phyloP scores from a whole-genome alignment of 2,329 filamentous ascomycete species.

The Daldinia eschscholtzii region DNA sequence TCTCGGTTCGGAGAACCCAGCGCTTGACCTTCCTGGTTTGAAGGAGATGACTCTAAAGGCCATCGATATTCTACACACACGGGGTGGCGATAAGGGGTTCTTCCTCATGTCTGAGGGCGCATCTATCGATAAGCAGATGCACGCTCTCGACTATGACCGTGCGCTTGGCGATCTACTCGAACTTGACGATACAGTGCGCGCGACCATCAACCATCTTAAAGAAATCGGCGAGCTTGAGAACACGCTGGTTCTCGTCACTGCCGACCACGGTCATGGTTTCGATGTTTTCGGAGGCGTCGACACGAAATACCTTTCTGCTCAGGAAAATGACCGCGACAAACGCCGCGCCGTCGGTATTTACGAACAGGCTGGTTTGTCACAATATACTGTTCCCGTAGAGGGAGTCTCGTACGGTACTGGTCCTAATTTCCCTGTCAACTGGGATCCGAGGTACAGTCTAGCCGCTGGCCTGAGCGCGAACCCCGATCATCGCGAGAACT shows the following conservation, averaged over 20 bases:
- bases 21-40: constrained; percentile 82
- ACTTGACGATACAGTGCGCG: constrained; percentile 84
- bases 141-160: constrained; percentile 85
- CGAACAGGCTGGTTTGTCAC: constrained; percentile 77
- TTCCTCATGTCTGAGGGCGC: constrained; percentile 91
- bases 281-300: constrained; percentile 87
- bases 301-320: constrained; percentile 78
- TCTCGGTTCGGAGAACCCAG: constrained; percentile 71
- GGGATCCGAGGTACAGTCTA: constrained; percentile 86
- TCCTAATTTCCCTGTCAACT: constrained; percentile 83
- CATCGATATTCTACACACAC: constrained; percentile 79
- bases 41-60: constrained; percentile 94
- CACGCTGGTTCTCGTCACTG: constrained; percentile 83
- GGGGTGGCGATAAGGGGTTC: constrained; percentile 78
- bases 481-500: constrained; percentile 83
- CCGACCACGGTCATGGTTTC: constrained; percentile 92
- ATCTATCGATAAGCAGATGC: constrained; percentile 92
- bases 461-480: constrained; percentile 77
- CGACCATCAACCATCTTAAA: constrained; percentile 78
- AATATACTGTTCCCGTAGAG: constrained; percentile 73
- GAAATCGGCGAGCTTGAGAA: constrained; percentile 76
- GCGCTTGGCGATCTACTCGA: constrained; percentile 87
- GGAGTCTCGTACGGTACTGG: constrained; percentile 78
- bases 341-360: constrained; percentile 81
- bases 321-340: constrained; percentile 77